Conservation (phyloP, 192 early-diverging fungal genomes). For the Radiomyces spectabilis region DNA sequence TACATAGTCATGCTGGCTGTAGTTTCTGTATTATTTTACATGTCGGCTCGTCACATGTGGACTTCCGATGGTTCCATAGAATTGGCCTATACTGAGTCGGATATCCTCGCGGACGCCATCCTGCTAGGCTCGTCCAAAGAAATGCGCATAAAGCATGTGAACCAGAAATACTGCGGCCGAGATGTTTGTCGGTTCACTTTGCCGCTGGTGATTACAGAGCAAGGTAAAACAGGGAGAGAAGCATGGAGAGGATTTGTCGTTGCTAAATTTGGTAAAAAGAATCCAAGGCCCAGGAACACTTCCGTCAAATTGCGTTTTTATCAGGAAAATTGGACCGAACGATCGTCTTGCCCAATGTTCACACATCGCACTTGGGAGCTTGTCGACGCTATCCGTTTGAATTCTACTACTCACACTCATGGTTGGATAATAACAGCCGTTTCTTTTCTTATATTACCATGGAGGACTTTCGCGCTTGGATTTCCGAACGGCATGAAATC, state of each 20-base stretch:
- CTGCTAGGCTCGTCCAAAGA: too few species aligned
- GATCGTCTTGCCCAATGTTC: conserved; percentile 36
- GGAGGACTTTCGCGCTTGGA: conserved; percentile 19
- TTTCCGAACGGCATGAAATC: conserved; percentile 4
- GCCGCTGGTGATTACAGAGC: conserved; percentile 28
- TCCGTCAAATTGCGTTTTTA: conserved; percentile 25
- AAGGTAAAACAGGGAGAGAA: conserved; percentile 16
- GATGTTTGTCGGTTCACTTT: conserved; percentile 25
- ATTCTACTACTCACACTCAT: conserved; percentile 25
- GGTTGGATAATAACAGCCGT: conserved; percentile 21
- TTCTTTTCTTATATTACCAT: conserved; percentile 26
- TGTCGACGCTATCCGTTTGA: conserved; percentile 24
- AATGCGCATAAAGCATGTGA: too few species aligned
- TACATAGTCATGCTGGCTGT: too few species aligned
- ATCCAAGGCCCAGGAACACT: conserved; percentile 37
- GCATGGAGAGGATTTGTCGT: too few species aligned
- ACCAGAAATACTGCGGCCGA: conserved; percentile 23
- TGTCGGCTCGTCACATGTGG: too few species aligned
- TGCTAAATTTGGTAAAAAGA: conserved; percentile 14
- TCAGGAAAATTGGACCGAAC: conserved; percentile 24
- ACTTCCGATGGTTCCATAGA: too few species aligned
- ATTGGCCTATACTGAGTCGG: too few species aligned
- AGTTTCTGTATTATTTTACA: too few species aligned
- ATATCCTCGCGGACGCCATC: too few species aligned
- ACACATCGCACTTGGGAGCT: conserved; percentile 25